Conservation (phyloP, 306 rosid genomes). For the Prinsepia uniflora region DNA sequence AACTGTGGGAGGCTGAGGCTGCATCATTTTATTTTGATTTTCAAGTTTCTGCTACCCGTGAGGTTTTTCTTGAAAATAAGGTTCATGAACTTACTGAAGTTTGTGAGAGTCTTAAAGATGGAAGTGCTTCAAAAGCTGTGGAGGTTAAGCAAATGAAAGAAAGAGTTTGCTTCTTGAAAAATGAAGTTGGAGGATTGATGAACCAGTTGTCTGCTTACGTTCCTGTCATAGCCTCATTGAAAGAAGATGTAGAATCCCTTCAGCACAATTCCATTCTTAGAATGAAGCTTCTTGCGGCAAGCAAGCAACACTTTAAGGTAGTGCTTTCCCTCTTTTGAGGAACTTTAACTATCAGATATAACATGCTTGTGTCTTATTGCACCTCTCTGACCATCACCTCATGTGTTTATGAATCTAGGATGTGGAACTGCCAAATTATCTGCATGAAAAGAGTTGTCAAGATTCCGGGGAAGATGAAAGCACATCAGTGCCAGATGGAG, state of each 20-base stretch:
- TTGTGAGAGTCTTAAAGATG: slow-evolving; percentile 61
- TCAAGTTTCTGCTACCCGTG: slow-evolving; percentile 74
- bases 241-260: slow-evolving; percentile 68
- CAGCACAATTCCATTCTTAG: slow-evolving; percentile 54
- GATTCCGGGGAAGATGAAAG: slow-evolving; percentile 27
- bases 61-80: slow-evolving; percentile 76
- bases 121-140: slow-evolving; percentile 49
- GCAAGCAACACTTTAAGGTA: slow-evolving; percentile 48
- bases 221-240: slow-evolving; percentile 70
- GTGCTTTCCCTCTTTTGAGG: slow-evolving; percentile 14
- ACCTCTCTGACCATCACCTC: background rate
- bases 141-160: slow-evolving; percentile 59
- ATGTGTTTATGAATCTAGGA: slow-evolving; percentile 44
- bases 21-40: slow-evolving; percentile 83
- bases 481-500: slow-evolving; percentile 36
- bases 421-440: slow-evolving; percentile 27
- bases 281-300: slow-evolving; percentile 28
- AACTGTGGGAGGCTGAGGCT: slow-evolving; percentile 96
- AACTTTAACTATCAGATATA: background rate
- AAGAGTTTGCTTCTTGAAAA: slow-evolving; percentile 52
- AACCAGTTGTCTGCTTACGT: slow-evolving; percentile 60
- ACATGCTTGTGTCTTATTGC: slow-evolving; percentile 2
- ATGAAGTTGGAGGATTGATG: slow-evolving; percentile 63
- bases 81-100: slow-evolving; percentile 71
- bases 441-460: slow-evolving; percentile 34